Evolutionary conservation across 1,284 basidiomycete species (phyloP).

Genomic region (Sanghuangporus weigelae): DNA sequence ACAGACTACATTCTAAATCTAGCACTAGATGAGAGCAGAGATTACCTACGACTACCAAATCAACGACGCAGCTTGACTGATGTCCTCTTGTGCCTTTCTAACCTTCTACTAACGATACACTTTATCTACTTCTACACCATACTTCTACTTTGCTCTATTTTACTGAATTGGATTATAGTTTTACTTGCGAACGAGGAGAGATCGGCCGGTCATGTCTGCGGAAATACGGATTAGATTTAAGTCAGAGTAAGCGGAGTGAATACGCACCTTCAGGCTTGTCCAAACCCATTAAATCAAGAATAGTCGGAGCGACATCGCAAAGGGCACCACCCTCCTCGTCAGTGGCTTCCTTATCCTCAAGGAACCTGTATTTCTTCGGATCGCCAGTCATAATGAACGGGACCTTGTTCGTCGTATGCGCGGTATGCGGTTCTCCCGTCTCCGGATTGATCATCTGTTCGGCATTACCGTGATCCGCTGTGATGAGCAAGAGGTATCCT

Average conservation of each 20-base stretch:
- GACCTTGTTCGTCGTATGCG: slow-evolving; percentile 82
- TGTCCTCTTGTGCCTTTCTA: not conserved
- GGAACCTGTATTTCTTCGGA: slow-evolving; percentile 43
- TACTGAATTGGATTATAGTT: not conserved
- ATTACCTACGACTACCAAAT: not conserved
- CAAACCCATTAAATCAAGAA: slow-evolving; percentile 69
- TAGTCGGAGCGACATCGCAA: slow-evolving; percentile 85
- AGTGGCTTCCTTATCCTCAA: slow-evolving; percentile 37
- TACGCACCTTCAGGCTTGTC: slow-evolving; percentile 52
- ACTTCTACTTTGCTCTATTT: not conserved
- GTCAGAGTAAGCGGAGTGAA: not conserved
- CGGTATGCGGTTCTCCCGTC: slow-evolving; percentile 82
- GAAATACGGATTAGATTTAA: slow-evolving; percentile 11
- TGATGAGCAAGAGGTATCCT: slow-evolving; percentile 81
- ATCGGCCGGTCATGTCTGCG: slow-evolving; percentile 55
- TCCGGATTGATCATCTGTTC: slow-evolving; percentile 86
- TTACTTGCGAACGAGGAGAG: slow-evolving; percentile 38
- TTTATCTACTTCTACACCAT: not conserved
- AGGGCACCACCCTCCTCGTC: slow-evolving; percentile 65
- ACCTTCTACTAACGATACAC: slow-evolving; percentile 4
- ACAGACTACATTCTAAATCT: not conserved
- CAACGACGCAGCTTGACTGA: not conserved
- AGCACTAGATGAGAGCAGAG: not conserved
- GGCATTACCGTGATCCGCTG: slow-evolving; percentile 90
- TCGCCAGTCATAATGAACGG: slow-evolving; percentile 73